Base-by-base conservation (phyloP, 345 rosid species). In the Lepidium didymum region DNA sequence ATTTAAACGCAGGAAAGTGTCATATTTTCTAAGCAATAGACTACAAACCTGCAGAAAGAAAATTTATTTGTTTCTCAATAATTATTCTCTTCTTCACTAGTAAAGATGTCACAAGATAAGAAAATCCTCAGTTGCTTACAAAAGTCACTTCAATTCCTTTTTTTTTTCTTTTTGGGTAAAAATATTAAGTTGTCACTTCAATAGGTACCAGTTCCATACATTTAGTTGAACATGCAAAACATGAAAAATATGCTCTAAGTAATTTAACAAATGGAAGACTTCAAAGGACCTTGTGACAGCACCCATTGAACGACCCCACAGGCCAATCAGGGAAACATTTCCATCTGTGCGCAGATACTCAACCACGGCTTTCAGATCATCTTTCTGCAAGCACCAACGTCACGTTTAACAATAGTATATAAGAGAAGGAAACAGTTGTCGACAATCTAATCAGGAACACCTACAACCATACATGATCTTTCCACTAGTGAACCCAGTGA, bases 221-320 rank as follows among this genome's bases (percentile, higher is more conserved):
- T 8, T 62, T 47, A 58, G 50, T 3, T 47, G 8, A 49, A 57
- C 42, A 18, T 31, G 63, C 61, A 59, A 51, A 16, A 31, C 59
- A 69, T 54, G 45, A 29, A 49, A 66, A 64, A 63, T 45, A 67
- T 15, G 49, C 80, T 89, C 86, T 12, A 54, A 8, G 14, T 14
- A 35, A 16, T 7, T 34, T 15, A 31, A 61, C 6, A 56, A 56
- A 50, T 18, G 66, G 61, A 72, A 57, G 37, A 38, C 49, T 14
- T 64, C 56, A 68, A 46, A 57, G 64, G 62, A 92, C 98, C 97
- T 74, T 60, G 97, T 86, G 66, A 87, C 97, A 64, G 98, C 90
- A 52, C 97, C 98, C 98, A 92, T 90, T 74, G 98, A 90, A 57
- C 91, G 98, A 64, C 98, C 98, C 97, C 98, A 92, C 75, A 92